Evolutionary conservation across 2,329 filamentous ascomycete species (phyloP).

Genomic region (Aureobasidium lini): DNA sequence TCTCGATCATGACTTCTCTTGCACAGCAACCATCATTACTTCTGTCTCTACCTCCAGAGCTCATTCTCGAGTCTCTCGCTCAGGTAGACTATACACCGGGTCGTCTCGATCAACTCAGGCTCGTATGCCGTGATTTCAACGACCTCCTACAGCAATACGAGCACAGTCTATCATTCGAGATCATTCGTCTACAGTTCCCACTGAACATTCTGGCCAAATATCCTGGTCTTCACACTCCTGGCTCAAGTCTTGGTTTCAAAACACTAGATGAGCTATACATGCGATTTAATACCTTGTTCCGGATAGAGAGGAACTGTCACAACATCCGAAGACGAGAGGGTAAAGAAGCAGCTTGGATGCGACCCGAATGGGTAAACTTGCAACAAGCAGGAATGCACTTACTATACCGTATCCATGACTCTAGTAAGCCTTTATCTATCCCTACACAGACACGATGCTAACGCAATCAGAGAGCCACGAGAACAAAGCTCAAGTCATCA

Average conservation of each 20-base stretch:
- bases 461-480: slow-evolving; percentile 3
- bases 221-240: slow-evolving; percentile 15
- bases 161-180: slow-evolving; percentile 21
- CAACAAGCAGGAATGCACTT: slow-evolving; percentile 26
- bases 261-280: slow-evolving; percentile 18
- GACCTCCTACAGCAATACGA: slow-evolving; percentile 23
- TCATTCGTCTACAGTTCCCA: slow-evolving; percentile 18
- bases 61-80: slow-evolving; percentile 22
- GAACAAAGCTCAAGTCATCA: slow-evolving; percentile 20
- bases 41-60: slow-evolving; percentile 22
- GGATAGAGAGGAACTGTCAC: slow-evolving; percentile 23
- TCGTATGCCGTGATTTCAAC: slow-evolving; percentile 23
- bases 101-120: slow-evolving; percentile 19
- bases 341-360: slow-evolving; percentile 25
- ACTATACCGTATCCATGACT: slow-evolving; percentile 26
- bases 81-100: slow-evolving; percentile 23
- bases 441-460: not conserved
- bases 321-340: slow-evolving; percentile 20
- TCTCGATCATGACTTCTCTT: not conserved
- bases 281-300: slow-evolving; percentile 18
- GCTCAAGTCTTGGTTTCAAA: slow-evolving; percentile 17
- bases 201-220: slow-evolving; percentile 18
- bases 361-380: slow-evolving; percentile 25
- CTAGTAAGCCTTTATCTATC: not conserved
- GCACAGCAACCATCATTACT: not conserved